A percentile compares a stretch with the other conserved stretches of the same genome.
These are phyloP conservation scores for Hagleromyces aurorensis DNA, from an alignment of 805 yeast genomes.

Conservation along the genomic window DNA sequence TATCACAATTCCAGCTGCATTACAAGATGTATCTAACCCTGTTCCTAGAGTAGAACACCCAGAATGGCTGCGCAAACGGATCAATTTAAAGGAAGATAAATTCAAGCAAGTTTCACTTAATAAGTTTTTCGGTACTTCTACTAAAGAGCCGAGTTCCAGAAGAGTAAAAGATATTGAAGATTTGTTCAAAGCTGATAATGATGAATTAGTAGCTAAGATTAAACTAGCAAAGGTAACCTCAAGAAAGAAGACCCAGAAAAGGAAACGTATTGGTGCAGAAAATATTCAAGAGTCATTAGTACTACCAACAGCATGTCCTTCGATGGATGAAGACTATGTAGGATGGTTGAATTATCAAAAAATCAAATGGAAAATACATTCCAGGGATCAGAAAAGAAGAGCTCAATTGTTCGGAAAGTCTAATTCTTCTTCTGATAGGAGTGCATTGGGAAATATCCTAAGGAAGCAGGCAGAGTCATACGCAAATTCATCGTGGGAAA, in stretches of 20 bases:
- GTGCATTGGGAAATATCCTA: slow-evolving; percentile 60
- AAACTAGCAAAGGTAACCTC: slow-evolving; percentile 34
- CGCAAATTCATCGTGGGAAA: slow-evolving; percentile 78
- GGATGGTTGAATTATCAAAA: slow-evolving; percentile 71
- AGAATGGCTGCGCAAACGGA: slow-evolving; percentile 72
- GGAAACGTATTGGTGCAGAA: slow-evolving; percentile 28
- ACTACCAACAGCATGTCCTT: slow-evolving; percentile 43
- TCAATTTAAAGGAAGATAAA: slow-evolving; percentile 53
- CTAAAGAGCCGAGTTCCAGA: slow-evolving; percentile 33
- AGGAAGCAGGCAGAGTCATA: slow-evolving; percentile 72
- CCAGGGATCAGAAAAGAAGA: slow-evolving; percentile 64
- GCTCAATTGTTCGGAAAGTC: slow-evolving; percentile 69
- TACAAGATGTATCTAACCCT: slow-evolving; percentile 81
- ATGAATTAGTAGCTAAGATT: slow-evolving; percentile 17
- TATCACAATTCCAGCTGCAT: slow-evolving; percentile 94
- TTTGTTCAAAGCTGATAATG: slow-evolving; percentile 34
- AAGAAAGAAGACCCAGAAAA: slow-evolving; percentile 26
- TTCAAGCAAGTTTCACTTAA: slow-evolving; percentile 63
- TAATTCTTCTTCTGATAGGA: slow-evolving; percentile 43
- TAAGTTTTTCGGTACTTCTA: slow-evolving; percentile 45
- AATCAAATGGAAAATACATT: slow-evolving; percentile 78
- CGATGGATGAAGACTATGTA: slow-evolving; percentile 56
- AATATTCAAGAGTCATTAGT: slow-evolving; percentile 41
- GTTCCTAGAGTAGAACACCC: slow-evolving; percentile 94
- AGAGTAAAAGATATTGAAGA: slow-evolving; percentile 69